Evolutionary conservation across 2,329 filamentous ascomycete species (phyloP), one percentile per base, ranked within the genome.

Genomic region (Cylindrodendrum hubeiense): DNA sequence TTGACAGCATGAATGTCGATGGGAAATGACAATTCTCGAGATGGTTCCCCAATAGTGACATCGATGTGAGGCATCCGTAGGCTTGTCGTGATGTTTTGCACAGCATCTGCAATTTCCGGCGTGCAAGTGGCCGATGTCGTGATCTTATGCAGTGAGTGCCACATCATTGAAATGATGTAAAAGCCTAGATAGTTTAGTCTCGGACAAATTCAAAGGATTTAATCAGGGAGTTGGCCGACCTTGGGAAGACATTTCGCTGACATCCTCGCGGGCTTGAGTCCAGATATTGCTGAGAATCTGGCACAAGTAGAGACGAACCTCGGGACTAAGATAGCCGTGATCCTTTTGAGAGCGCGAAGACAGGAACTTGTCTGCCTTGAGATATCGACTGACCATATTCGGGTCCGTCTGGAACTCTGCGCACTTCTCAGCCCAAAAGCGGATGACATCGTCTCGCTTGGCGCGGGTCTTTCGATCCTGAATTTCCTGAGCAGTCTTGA

Each of bases 291-390:
- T 54, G 22, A 83, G 67, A 7, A 77, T 71, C 28, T 79, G 72
- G 63, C 80, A 82, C 19, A 79, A 37, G 52, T 79, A 80, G 4
- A 83, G 66, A 2, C 73, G 71, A 1, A 80, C 67, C 39, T 83
- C 80, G 1, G 76, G 69, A 3, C 75, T 76, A 9, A 82, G 59
- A 2, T 64, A 63, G 2, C 58, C 47, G 9, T 50, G 67, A n/a
- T 77, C 68, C 19, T 79, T 71, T 30, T 78, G 74, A 5, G 80
- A 77, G 24, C 86, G 77, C 26, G 77, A 78, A 8, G 71, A 68
- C 5, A 89, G 73, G 66, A 87, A 87, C 41, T 83, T 82, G 46
- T 83, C 79, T 0, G 82, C 80, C 65, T 84, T 86, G 24, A 80
- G 74, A 68, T 86, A 89, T 52, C 84, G 80, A 28, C 77, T 78